These are phyloP conservation scores for Cercospora canescens DNA, from an alignment of 2,329 filamentous ascomycete genomes.

Conservation along the genomic window DNA sequence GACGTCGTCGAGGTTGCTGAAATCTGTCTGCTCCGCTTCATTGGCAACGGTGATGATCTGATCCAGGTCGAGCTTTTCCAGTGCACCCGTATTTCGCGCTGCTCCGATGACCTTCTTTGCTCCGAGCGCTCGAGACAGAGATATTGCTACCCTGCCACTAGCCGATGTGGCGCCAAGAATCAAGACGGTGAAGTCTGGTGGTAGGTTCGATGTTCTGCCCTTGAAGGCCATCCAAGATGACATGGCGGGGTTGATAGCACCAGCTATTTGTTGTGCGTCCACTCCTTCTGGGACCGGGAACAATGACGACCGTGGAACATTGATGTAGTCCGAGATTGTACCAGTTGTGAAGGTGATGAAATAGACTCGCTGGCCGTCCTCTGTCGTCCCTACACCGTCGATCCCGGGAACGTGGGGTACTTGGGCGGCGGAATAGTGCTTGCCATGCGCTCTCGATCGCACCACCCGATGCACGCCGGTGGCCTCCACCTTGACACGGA, in stretches of 20 bases:
- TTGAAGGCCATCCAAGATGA: constrained; percentile 60
- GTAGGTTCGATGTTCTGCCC: constrained; percentile 44
- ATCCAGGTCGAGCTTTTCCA: constrained; percentile 50
- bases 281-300: constrained; percentile 47
- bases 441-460: constrained; percentile 53
- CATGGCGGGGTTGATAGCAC: constrained; percentile 56
- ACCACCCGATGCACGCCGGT: constrained; percentile 57
- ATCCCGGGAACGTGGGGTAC: constrained; percentile 56
- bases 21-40: constrained; percentile 47
- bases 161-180: constrained; percentile 57
- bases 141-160: constrained; percentile 53
- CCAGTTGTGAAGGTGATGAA: constrained; percentile 48
- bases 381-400: constrained; percentile 52
- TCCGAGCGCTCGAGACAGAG: constrained; percentile 50
- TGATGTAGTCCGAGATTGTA: constrained; percentile 52
- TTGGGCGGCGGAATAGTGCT: constrained; percentile 53
- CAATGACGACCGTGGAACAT: constrained; percentile 43
- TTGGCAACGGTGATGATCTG: constrained; percentile 46
- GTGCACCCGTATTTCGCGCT: constrained; percentile 47
- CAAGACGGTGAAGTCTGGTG: constrained; percentile 49
- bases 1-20: constrained; percentile 46
- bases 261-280: constrained; percentile 54
- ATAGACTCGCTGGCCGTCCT: constrained; percentile 53
- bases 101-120: constrained; percentile 54
- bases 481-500: constrained; percentile 56